A percentile compares a stretch with the other conserved stretches of the same genome.
phyloP scores from a whole-genome alignment of 2,329 filamentous ascomycete genomes.

The Aspergillus carbonarius region DNA sequence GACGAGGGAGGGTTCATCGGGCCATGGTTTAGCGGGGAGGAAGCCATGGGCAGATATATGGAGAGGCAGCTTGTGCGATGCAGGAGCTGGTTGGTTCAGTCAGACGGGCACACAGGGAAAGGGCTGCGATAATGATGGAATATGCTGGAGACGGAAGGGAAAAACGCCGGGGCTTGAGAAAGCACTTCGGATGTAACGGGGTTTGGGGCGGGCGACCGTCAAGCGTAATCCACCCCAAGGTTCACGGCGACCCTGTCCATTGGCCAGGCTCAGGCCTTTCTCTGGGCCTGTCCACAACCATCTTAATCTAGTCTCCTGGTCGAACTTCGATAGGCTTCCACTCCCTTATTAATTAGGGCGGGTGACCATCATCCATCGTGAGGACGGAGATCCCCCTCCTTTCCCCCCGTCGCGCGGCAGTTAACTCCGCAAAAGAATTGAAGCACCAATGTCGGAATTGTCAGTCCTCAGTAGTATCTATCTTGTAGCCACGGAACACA shows the following conservation, averaged over 20 bases:
- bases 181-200: constrained; percentile 33
- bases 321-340: constrained; percentile 14
- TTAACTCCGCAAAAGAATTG: constrained; percentile 3
- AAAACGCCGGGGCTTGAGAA: background rate
- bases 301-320: background rate
- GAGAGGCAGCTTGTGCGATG: background rate
- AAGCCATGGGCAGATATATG: constrained; percentile 20
- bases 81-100: background rate
- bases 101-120: background rate
- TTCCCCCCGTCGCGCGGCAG: background rate
- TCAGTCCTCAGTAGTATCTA: no score
- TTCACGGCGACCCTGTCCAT: background rate
- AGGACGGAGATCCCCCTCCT: background rate
- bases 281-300: background rate
- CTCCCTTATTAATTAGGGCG: background rate
- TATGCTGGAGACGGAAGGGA: background rate
- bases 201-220: constrained; percentile 11
- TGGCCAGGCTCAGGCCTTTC: background rate
- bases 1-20: constrained; percentile 17
- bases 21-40: constrained; percentile 16
- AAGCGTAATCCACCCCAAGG: background rate
- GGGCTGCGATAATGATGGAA: background rate
- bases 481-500: no score
- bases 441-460: no score
- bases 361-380: background rate